Base-by-base conservation (phyloP, 2,329 filamentous ascomycete genomes). In the Domatiomyces globalis region DNA sequence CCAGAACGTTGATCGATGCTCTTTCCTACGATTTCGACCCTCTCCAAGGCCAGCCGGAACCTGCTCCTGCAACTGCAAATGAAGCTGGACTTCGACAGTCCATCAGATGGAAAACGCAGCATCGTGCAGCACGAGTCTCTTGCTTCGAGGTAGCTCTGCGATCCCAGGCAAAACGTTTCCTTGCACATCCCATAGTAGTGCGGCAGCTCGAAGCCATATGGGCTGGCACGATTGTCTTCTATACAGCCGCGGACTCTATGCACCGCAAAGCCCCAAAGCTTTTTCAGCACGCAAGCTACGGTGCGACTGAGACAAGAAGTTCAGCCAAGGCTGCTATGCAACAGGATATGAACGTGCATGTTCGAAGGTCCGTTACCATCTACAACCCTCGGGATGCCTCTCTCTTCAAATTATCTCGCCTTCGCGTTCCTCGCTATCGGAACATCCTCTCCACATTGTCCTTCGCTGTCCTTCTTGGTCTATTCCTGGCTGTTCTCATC, bases 121-220 rank as follows among this genome's bases (percentile, higher is more conserved):
- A 76, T 45, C 77, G 77, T 45, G 79, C 80, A 44, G 84, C 85
- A 25, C 79, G 90, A 53, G 89, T 90, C 15, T 95, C 89, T 7
- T 89, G 89, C 6, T 78, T 95, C 29, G 90, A 95, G 69, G 83
- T 96, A 52, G 89, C 90, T 54, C 95, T 96, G 62, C 81, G 87
- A 59, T 87, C 89, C 18, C 89, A 89, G 56, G 86, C 90, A 19
- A 95, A 96, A 69, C 84, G 87, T 60, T 94, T 95, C 60, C 74
- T 96, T 4, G 85, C 90, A 7, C 89, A 95, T 63, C 89, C 90
- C 0, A 73, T 95, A 2, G 88, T 95, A 0, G 84, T 95, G 7
- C 87, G 94, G 66, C 89, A 95, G 64, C 74, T 96, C n/a, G 88
- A 95, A 67, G 89, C 88, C 45, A 95, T 96, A 55, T 96, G 90